Evolutionary conservation across 345 rosid genomes (phyloP), one percentile per base, ranked within the genome.

Genomic region (Citrus unshiu): DNA sequence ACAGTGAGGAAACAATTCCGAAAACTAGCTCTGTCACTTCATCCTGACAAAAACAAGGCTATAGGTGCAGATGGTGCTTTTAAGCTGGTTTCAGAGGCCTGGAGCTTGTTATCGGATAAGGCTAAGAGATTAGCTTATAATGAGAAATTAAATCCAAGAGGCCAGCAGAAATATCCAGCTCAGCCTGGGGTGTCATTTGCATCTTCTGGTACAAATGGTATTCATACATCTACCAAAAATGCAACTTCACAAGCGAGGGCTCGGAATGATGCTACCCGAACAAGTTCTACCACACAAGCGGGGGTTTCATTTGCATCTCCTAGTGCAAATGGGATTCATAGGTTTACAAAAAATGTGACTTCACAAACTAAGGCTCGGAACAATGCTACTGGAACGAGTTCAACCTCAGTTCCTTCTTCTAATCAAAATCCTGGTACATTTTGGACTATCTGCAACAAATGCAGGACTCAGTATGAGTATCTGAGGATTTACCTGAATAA

Each of bases 21-120:
- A 76, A 93, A 90, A 83, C 83, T 93, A 69, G 93, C 87, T 63
- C 83, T 93, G 77, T 63, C 85, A 80, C 94, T 95, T 69, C 99
- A 92, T 78, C 99, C 99, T 10, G 98, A 95, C 83, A 95, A 95
- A 83, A 93, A 91, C 87, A 93, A 90, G 83, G 89, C 88, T 57
- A 74, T 84, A n/a, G 97, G 97, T 25, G 93, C 98, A 1, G 97
- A 90, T 72, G 97, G 99, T 56, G 99, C 99, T 13, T 96, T 96
- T 80, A 90, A 90, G 76, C 81, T 93, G 81, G 85, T 93, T 74
- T 84, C 87, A 0, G 89, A 91, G 84, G 94, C 95, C 73, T 94
- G 97, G 98, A 86, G 83, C 84, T 83, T 91, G 75, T 82, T 96
- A 22, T 90, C 98, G 7, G 92, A 94, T 77, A 88, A 86, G 87